phyloP scores from a whole-genome alignment of 495 filamentous ascomycete genomes.

The Neohortaea acidophila region DNA sequence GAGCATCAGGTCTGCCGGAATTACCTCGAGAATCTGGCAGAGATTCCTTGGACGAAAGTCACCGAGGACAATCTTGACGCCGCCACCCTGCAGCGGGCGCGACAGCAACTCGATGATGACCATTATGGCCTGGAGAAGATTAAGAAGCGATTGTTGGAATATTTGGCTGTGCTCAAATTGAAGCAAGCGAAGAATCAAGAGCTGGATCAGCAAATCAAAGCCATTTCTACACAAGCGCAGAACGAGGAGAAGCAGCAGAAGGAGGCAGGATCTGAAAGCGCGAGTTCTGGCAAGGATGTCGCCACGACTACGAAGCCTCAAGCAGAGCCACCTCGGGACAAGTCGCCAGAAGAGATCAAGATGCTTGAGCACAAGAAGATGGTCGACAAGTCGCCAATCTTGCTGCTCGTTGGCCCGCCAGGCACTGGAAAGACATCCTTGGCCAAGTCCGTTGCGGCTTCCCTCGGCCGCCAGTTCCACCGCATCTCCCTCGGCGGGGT shows the following conservation, averaged over 20 bases:
- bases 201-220: conserved; percentile 54
- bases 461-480: conserved; percentile 90
- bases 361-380: conserved; percentile 54
- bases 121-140: conserved; percentile 96
- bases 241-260: conserved; percentile 12
- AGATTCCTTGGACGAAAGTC: conserved; percentile 80
- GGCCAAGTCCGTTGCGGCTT: conserved; percentile 82
- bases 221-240: conserved; percentile 10
- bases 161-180: conserved; percentile 83
- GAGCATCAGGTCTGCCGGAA: conserved; percentile 87
- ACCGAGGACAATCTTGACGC: conserved; percentile 81
- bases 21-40: conserved; percentile 88
- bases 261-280: conserved; percentile 5
- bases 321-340: conserved; percentile 36
- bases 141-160: conserved; percentile 91
- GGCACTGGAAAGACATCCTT: conserved; percentile 94
- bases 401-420: conserved; percentile 85
- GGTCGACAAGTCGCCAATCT: conserved; percentile 89
- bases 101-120: conserved; percentile 86
- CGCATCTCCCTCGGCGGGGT: conserved; percentile 94
- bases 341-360: conserved; percentile 35
- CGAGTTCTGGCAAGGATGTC: conserved; percentile 19
- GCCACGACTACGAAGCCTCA: conserved; percentile 14
- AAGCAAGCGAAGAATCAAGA: conserved; percentile 79
- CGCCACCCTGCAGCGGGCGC: conserved; percentile 60